Base-by-base conservation (phyloP, 306 rosid species). In the Prosopis cineraria region DNA sequence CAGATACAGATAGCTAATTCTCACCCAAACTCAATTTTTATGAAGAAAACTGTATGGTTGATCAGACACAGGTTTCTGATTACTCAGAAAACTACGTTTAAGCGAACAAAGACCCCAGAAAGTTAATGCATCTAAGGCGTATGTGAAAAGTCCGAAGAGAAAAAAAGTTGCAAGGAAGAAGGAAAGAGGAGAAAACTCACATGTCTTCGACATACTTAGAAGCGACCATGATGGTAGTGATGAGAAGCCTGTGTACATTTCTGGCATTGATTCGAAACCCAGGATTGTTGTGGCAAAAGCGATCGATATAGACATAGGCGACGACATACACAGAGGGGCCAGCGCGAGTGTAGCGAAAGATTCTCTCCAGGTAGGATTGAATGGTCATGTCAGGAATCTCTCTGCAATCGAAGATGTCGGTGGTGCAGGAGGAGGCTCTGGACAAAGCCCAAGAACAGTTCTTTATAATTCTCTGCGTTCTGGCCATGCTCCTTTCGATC, bases 211-310 rank as follows among this genome's bases (percentile, higher is more conserved):
- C 96, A 69, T 90, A 93, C 68, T 93, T 93, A 14, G 96, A 91
- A 77, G 98, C 98, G 31, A 91, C 89, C 98, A 93, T 93, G 33
- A 93, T 90, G 37, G 97, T 91, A 8, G 98, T 93, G n/a, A 91
- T 85, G 70, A 93, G 96, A 73, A 93, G 92, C 48, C 98, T 87
- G 43, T 93, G 97, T 1, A 93, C 98, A 87, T 93, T 93, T 30
- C 86, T 80, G n/a, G 84, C 83, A 79, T 77, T 90, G 85, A 93
- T 91, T 62, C 89, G 81, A 75, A 93, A 93, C 8, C 75, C 89
- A 65, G 89, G 88, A 72, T 90, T 90, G 65, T 76, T 86, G 31
- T 93, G 90, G 82, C 97, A 93, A 59, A 93, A 93, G 16, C 98
- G 82, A 62, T 93, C 98, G n/a, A 93, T 93, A 53, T 93, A 93